Conservation (phyloP, 495 filamentous ascomycete genomes). For the Evernia prunastri region DNA sequence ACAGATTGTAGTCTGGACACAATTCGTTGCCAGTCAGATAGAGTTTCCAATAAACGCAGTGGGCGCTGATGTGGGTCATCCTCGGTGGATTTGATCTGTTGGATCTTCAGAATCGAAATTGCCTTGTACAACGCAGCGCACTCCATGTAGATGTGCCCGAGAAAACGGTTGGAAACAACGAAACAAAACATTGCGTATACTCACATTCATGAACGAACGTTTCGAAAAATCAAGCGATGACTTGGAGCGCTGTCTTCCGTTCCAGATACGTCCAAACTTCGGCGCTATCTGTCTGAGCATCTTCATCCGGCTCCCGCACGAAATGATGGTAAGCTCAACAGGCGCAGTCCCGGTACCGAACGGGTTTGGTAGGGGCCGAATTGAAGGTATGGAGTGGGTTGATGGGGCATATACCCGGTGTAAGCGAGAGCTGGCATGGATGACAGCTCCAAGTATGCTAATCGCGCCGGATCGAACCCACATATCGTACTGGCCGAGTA, state of each 20-base stretch:
- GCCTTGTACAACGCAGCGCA: not conserved
- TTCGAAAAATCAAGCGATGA: not conserved
- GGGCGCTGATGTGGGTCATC: slow-evolving; percentile 45
- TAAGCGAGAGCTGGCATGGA: slow-evolving; percentile 45
- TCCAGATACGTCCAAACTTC: slow-evolving; percentile 70
- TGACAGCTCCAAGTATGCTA: slow-evolving; percentile 56
- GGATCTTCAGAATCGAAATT: slow-evolving; percentile 15
- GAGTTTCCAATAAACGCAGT: slow-evolving; percentile 55
- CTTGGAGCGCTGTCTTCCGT: slow-evolving; percentile 33
- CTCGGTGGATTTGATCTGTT: slow-evolving; percentile 41
- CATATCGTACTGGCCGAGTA: slow-evolving; percentile 70
- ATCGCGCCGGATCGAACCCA: slow-evolving; percentile 59
- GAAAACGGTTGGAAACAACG: not conserved
- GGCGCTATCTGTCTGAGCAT: slow-evolving; percentile 58
- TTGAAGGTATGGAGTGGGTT: slow-evolving; percentile 69
- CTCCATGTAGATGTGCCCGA: not conserved
- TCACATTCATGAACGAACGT: slow-evolving; percentile 10
- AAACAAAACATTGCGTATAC: not conserved
- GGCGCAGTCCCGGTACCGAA: slow-evolving; percentile 39
- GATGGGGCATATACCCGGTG: slow-evolving; percentile 65
- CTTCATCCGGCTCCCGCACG: slow-evolving; percentile 48
- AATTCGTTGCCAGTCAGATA: slow-evolving; percentile 58
- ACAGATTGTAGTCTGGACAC: slow-evolving; percentile 34
- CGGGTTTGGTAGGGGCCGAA: slow-evolving; percentile 49
- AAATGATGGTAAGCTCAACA: slow-evolving; percentile 48